A percentile compares a stretch with the other conserved stretches of the same genome.
phyloP scores from a whole-genome alignment of 2,329 filamentous ascomycete genomes.

The Emericellopsis cladophorae region DNA sequence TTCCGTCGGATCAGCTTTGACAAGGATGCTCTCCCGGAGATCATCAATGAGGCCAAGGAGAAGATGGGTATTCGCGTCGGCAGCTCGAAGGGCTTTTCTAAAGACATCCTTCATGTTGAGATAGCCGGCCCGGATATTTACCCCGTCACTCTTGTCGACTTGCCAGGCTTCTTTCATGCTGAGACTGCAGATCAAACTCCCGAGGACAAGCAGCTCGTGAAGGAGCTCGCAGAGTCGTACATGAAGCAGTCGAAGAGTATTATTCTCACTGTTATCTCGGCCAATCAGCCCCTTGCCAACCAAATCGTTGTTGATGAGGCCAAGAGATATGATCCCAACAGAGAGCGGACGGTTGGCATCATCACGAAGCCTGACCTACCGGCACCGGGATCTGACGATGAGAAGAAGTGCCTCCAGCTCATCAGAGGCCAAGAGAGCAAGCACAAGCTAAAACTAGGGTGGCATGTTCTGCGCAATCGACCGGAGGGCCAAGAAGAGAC shows the following conservation, averaged over 20 bases:
- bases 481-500: constrained; percentile 10
- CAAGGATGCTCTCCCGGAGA: too few species aligned
- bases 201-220: constrained; percentile 16
- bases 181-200: constrained; percentile 17
- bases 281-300: constrained; percentile 33
- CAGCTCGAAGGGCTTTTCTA: too few species aligned
- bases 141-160: constrained; percentile 40
- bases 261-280: constrained; percentile 40
- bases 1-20: too few species aligned
- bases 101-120: too few species aligned
- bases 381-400: constrained; percentile 20
- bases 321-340: constrained; percentile 25
- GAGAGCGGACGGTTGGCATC: constrained; percentile 38
- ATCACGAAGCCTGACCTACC: constrained; percentile 42
- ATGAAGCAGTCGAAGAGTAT: constrained; percentile 46
- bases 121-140: constrained; percentile 18
- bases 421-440: constrained; percentile 12
- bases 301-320: constrained; percentile 36
- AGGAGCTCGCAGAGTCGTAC: constrained; percentile 32
- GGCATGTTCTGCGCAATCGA: constrained; percentile 37
- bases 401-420: constrained; percentile 20
- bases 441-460: constrained; percentile 24
- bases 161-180: constrained; percentile 31
- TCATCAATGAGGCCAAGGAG: too few species aligned
- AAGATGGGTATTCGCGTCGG: too few species aligned